Conservation (phyloP, 164 flowering plant genomes). For the Stephania japonica region DNA sequence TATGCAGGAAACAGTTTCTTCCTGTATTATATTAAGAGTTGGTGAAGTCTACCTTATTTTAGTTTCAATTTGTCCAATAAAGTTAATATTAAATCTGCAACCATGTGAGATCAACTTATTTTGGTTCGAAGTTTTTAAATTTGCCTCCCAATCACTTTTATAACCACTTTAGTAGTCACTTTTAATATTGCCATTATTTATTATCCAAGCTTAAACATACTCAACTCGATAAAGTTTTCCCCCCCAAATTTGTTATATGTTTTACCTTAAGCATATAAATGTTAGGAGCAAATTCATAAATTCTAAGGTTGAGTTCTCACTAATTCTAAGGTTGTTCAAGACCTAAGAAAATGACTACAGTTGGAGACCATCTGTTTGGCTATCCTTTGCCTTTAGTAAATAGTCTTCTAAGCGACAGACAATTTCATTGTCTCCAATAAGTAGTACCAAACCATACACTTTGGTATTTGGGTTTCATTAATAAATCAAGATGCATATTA, state of each 20-base stretch:
- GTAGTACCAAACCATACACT: no score
- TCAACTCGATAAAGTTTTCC: background rate
- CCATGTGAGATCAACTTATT: background rate
- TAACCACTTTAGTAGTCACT: background rate
- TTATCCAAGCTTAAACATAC: no score
- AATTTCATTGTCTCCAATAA: no score
- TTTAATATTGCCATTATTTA: background rate
- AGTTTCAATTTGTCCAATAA: background rate
- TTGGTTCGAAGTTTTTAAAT: no score
- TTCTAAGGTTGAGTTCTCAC: background rate
- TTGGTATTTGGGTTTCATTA: no score
- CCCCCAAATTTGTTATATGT: background rate
- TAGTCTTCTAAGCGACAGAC: no score
- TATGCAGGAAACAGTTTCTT: background rate
- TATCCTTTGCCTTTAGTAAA: background rate
- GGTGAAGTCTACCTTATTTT: background rate
- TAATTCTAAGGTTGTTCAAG: background rate
- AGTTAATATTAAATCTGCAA: no score
- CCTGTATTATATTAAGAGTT: background rate
- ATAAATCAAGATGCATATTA: no score
- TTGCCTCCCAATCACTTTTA: background rate
- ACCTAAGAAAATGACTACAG: background rate
- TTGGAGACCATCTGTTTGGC: background rate
- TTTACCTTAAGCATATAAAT: background rate
- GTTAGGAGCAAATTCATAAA: no score